Evolutionary conservation across 2,329 filamentous ascomycete genomes (phyloP).

Genomic region (Tolypocladium ophioglossoides): DNA sequence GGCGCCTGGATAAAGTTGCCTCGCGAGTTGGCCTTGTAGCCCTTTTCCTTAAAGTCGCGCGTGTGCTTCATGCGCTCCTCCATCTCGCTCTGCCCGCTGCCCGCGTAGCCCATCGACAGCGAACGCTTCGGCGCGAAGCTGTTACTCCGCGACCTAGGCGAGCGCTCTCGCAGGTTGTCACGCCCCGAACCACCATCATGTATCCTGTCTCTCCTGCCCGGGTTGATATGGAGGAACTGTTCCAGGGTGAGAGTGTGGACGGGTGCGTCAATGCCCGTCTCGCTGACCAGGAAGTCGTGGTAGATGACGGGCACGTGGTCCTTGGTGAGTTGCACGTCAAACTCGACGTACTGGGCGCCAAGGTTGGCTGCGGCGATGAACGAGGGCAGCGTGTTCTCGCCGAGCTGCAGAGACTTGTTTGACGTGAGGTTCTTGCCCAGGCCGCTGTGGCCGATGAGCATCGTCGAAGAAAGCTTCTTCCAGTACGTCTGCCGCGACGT

Average conservation of each 20-base stretch:
- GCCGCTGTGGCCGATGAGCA: slow-evolving; percentile 64
- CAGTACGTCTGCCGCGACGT: slow-evolving; percentile 90
- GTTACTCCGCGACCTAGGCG: slow-evolving; percentile 18
- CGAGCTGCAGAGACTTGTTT: slow-evolving; percentile 81
- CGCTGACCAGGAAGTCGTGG: slow-evolving; percentile 94
- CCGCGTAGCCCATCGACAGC: slow-evolving; percentile 43
- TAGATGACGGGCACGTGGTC: slow-evolving; percentile 98
- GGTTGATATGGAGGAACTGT: slow-evolving; percentile 85
- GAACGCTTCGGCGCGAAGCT: slow-evolving; percentile 37
- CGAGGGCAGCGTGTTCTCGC: slow-evolving; percentile 90
- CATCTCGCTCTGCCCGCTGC: slow-evolving; percentile 28
- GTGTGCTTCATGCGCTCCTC: slow-evolving; percentile 95
- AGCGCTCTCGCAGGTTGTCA: slow-evolving; percentile 1
- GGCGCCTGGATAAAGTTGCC: slow-evolving; percentile 93
- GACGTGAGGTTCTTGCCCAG: slow-evolving; percentile 83
- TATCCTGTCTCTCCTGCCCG: slow-evolving; percentile 17
- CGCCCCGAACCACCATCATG: neutral
- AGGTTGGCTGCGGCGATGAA: slow-evolving; percentile 95
- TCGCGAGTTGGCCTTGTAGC: slow-evolving; percentile 90
- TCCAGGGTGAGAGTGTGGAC: slow-evolving; percentile 92
- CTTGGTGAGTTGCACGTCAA: slow-evolving; percentile 96
- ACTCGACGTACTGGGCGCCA: slow-evolving; percentile 65
- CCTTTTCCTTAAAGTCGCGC: slow-evolving; percentile 85
- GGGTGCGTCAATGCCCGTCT: slow-evolving; percentile 93
- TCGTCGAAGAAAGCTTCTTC: slow-evolving; percentile 83